Conservation (phyloP, 2,329 filamentous ascomycete species). For the Trichothecium sympodiale region DNA sequence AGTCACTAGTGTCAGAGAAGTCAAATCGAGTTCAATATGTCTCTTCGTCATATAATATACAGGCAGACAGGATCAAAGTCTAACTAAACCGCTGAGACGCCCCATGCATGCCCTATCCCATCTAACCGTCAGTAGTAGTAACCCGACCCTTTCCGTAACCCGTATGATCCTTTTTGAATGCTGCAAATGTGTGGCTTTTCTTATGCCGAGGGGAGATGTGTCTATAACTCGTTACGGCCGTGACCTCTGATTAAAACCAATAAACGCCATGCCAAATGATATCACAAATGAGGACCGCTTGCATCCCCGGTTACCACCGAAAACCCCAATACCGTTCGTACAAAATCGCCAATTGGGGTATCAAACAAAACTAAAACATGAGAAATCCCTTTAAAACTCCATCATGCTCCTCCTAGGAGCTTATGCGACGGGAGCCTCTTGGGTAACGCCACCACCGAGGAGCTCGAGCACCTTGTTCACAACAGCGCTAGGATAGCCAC, state of each 20-base stretch:
- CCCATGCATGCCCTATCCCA: too few species aligned
- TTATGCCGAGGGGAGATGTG: slow-evolving; percentile 39
- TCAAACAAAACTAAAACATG: slow-evolving; percentile 11
- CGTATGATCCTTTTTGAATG: background rate
- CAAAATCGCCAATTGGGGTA: slow-evolving; percentile 16
- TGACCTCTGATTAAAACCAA: background rate
- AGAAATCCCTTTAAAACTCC: slow-evolving; percentile 1
- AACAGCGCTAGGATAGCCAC: slow-evolving; percentile 85
- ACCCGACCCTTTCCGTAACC: too few species aligned
- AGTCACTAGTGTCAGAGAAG: background rate
- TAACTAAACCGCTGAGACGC: background rate
- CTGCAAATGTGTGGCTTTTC: slow-evolving; percentile 11
- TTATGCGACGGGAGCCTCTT: slow-evolving; percentile 22
- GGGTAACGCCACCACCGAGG: slow-evolving; percentile 44
- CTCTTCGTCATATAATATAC: background rate
- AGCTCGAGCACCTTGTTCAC: slow-evolving; percentile 90
- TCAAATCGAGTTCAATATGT: background rate
- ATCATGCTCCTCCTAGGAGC: slow-evolving; percentile 1
- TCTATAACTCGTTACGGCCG: slow-evolving; percentile 21
- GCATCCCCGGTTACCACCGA: background rate
- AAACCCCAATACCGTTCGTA: slow-evolving; percentile 7
- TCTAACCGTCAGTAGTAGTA: too few species aligned
- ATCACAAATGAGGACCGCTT: background rate
- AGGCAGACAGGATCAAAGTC: background rate
- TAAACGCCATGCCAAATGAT: slow-evolving; percentile 2